Evolutionary conservation across 2,329 filamentous ascomycete genomes (phyloP).

Genomic region (Aspergillus costaricaensis): DNA sequence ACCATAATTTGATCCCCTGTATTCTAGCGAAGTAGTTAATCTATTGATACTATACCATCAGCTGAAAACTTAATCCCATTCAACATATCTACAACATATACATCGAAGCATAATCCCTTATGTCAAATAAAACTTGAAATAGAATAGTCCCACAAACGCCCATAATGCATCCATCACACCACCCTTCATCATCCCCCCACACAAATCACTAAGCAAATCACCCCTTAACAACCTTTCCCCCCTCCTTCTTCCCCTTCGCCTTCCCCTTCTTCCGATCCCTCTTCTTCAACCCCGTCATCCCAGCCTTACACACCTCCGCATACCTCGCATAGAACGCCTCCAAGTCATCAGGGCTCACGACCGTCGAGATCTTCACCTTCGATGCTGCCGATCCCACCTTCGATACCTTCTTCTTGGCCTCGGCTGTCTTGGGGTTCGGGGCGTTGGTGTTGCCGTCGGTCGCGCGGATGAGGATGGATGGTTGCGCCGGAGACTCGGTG

Average conservation of each 20-base stretch:
- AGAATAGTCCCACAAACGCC: neutral
- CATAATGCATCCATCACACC: neutral
- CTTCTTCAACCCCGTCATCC: conserved; percentile 89
- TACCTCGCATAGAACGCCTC: conserved; percentile 82
- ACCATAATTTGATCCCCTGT: conserved; percentile 19
- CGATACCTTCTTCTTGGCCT: conserved; percentile 40
- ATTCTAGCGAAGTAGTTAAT: conserved; percentile 20
- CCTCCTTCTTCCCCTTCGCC: conserved; percentile 59
- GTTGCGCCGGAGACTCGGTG: conserved; percentile 35
- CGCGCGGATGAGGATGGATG: conserved; percentile 79
- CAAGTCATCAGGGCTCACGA: conserved; percentile 74
- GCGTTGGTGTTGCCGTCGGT: conserved; percentile 71
- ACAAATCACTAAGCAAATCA: conserved; percentile 16
- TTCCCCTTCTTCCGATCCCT: conserved; percentile 81
- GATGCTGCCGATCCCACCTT: conserved; percentile 47
- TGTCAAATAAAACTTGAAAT: neutral
- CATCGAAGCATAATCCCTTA: too few relatives aligned
- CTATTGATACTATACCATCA: neutral
- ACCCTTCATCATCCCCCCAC: neutral
- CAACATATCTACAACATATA: neutral
- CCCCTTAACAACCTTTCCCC: conserved; percentile 35
- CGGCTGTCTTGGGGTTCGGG: conserved; percentile 39
- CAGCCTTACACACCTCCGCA: conserved; percentile 85
- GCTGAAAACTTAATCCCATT: neutral
- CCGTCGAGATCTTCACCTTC: conserved; percentile 76